Evolutionary conservation across 768 basidiomycete species (phyloP).

Genomic region (Suillus cothurnatus): DNA sequence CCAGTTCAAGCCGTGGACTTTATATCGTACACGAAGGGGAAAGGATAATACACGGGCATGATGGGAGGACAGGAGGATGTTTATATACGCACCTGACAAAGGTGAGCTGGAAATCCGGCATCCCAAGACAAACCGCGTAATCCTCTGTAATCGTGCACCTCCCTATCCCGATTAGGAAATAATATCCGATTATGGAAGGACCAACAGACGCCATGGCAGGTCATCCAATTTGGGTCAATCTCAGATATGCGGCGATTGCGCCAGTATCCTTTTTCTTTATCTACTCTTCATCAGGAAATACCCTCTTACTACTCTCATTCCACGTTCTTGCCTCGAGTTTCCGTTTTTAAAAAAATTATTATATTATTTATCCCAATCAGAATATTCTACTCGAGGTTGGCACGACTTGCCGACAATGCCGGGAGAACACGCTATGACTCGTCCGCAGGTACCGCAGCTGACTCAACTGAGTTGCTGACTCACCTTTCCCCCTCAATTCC

Average conservation of each 20-base stretch:
- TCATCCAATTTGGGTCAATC: slow-evolving; percentile 17
- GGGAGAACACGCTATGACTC: slow-evolving; percentile 7
- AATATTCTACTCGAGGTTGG: slow-evolving; percentile 3
- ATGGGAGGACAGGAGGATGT: slow-evolving; percentile 23
- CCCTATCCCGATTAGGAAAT: slow-evolving; percentile 19
- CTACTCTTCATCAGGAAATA: slow-evolving; percentile 2
- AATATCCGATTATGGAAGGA: neutral
- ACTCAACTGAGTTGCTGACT: slow-evolving; percentile 21
- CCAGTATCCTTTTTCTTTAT: slow-evolving; percentile 5
- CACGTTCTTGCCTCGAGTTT: slow-evolving; percentile 38
- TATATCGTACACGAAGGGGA: slow-evolving; percentile 6
- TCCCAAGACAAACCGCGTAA: slow-evolving; percentile 29
- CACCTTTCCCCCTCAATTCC: slow-evolving; percentile 5
- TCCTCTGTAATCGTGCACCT: slow-evolving; percentile 26
- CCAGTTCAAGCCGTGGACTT: neutral
- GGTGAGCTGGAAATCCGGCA: slow-evolving; percentile 28
- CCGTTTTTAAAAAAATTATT: slow-evolving; percentile 1
- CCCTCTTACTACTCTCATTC: slow-evolving; percentile 6
- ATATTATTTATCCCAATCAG: neutral
- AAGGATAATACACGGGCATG: slow-evolving; percentile 30
- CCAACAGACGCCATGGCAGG: neutral
- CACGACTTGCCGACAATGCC: slow-evolving; percentile 6
- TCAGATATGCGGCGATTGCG: slow-evolving; percentile 32
- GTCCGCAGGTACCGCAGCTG: slow-evolving; percentile 16
- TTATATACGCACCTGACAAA: slow-evolving; percentile 33